Evolutionary conservation across 345 rosid species (phyloP), one percentile per base, ranked within the genome.

Genomic region (Brassica juncea): DNA sequence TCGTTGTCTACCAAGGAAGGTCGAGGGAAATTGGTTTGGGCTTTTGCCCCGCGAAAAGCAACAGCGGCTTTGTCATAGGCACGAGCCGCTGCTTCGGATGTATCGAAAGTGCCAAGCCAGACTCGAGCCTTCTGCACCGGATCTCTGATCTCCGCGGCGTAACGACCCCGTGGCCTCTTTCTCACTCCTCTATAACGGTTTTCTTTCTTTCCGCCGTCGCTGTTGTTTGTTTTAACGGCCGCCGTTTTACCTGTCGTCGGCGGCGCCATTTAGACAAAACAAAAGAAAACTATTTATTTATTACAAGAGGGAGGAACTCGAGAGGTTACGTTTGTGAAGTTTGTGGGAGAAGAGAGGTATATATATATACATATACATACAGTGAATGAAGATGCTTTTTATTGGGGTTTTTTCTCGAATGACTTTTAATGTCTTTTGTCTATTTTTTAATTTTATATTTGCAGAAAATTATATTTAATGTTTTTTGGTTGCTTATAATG

Each of bases 61-160:
- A 86, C 74, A 1, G 98, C 98, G 1, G 88, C 89, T 15, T 80
- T 4, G 76, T 91, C 97, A 49, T 93, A 91, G 62, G 98, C 98
- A 31, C 84, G 84, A 10, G 98, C 98, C 2, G 98, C 98, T 12
- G 80, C 91, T 77, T 87, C 88, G 0, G 93, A 84, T 8, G 97
- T 89, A 75, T 93, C 97, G 70, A 88, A 91, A 35, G 98, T 91
- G 1, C 98, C 98, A 5, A 93, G 93, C 98, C 98, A 91, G 28
- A 93, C 93, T 2, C 97, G 91, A 65, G 82, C 79, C 73, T 86
- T 89, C 73, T 88, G 90, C 30, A 82, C 79, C 0, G 98, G 98
- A 84, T 93, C 92, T 80, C 98, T 82, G 66, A 93, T 93, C 86
- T 93, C 98, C 14, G 91, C 97, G 0, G 94, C 93, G 85, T 89